Evolutionary conservation across 2,329 filamentous ascomycete species (phyloP), one percentile per base, ranked within the genome.

Genomic region (Aspergillus amoenus): DNA sequence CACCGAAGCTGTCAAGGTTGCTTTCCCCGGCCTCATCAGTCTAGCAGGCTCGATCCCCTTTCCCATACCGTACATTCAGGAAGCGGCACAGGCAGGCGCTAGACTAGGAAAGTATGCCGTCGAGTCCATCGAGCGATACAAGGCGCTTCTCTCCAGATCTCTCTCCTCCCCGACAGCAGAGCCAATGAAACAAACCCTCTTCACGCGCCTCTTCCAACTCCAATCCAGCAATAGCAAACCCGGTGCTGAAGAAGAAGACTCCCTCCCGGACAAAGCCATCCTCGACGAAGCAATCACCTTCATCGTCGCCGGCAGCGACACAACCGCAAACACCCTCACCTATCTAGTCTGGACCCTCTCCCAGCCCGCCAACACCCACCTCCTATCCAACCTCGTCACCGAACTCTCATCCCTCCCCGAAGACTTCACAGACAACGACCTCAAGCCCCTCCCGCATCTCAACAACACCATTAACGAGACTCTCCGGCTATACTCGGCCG

Each of bases 281-380:
- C 56, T 61, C 4, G 58, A 64, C n/a, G 76, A 81, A 44, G 79
- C 79, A 0, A 67, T 70, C 4, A 65, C 61, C 0, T 80, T 79
- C 59, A 82, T 83, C 46, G 56, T 79, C 6, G 82, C 80, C 1
- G 82, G 81, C 1, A 80, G 73, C 39, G 81, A 83, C 56, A 84
- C 81, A 0, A 83, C 81, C 0, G 76, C 81, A 1, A 72, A 75
- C 11, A 78, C 79, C 0, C 58, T 84, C 43, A 83, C 81, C 0
- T 83, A 82, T 34, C 63, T 71, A 3, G 59, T 62, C 1, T 65
- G 64, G 39, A 30, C 27, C 27, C 27, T 30, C 27, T 30, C 8
- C 9, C 27, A 30, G 9, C 3, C 27, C 27, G 27, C 27, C 27
- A 30, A 30, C 27, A 9, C 9, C 27, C 27, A 30, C 27, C 27